phyloP scores from a whole-genome alignment of 257 asterid species.

The Solanum pinnatisectum region DNA sequence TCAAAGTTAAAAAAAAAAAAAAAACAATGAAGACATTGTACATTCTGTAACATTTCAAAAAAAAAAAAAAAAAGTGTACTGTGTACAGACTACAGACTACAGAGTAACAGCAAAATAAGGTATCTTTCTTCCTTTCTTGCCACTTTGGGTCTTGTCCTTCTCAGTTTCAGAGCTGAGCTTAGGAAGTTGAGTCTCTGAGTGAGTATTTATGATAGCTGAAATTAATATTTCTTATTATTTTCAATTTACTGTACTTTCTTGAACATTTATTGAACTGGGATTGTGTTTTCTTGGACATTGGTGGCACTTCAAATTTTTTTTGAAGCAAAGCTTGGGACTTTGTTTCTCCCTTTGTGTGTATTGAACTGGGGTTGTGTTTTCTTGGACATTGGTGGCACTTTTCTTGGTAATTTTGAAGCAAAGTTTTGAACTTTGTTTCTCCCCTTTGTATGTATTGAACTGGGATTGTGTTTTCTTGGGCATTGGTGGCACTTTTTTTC shows the following conservation, averaged over 20 bases:
- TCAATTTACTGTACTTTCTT: conserved; percentile 7
- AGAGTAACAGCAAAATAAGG: conserved; percentile 9
- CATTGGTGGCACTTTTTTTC: not conserved
- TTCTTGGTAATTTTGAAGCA: not conserved
- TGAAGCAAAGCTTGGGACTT: not conserved
- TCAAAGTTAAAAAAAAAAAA: not conserved
- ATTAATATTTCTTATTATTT: conserved; percentile 9
- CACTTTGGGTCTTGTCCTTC: conserved; percentile 6
- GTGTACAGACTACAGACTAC: not conserved
- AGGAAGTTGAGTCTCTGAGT: conserved; percentile 1
- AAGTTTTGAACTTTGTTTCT: not conserved
- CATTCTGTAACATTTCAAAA: not conserved
- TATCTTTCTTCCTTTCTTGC: conserved; percentile 10
- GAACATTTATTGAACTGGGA: conserved; percentile 11
- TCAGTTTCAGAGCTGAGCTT: conserved; percentile 10
- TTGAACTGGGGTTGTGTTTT: conserved; percentile 14
- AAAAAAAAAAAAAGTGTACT: not conserved
- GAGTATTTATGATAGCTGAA: conserved; percentile 9
- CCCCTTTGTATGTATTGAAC: not conserved
- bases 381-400: not conserved
- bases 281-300: conserved; percentile 15
- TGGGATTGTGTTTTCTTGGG: conserved; percentile 15
- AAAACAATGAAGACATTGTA: not conserved
- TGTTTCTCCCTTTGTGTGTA: not conserved
- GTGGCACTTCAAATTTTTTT: not conserved